A percentile compares a stretch with the other conserved stretches of the same genome.
phyloP scores from a whole-genome alignment of 331 rosid species.

The Prunus yedoensis region DNA sequence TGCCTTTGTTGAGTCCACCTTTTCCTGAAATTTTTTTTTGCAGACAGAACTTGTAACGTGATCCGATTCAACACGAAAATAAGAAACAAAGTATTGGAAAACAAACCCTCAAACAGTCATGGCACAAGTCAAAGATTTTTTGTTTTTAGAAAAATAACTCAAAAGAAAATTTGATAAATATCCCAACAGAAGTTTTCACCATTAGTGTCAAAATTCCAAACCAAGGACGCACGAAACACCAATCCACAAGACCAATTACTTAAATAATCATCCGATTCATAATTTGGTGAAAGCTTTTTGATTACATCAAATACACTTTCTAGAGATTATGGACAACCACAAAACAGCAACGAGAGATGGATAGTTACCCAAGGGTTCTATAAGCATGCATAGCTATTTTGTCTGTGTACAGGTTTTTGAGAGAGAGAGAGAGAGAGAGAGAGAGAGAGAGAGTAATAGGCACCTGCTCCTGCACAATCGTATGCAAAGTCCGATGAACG shows the following conservation, averaged over 20 bases:
- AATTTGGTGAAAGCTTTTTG: neutral
- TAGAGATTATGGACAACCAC: neutral
- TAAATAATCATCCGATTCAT: too few species aligned
- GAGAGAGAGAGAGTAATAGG: conserved; percentile 24
- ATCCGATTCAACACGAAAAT: neutral
- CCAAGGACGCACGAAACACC: neutral
- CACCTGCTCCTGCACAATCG: conserved; percentile 80
- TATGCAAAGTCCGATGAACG: conserved; percentile 83
- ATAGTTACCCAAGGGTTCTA: neutral
- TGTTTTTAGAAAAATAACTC: neutral
- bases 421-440: conserved; percentile 13
- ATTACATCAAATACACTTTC: neutral
- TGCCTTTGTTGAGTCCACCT: conserved; percentile 64
- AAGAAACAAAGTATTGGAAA: neutral
- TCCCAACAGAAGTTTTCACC: neutral
- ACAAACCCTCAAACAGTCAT: neutral
- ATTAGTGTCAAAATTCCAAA: neutral
- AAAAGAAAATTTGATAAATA: neutral
- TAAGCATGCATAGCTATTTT: neutral
- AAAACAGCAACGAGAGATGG: neutral
- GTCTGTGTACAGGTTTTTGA: neutral
- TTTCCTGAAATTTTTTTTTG: conserved; percentile 49
- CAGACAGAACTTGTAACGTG: neutral
- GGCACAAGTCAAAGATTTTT: neutral
- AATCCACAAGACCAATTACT: neutral